Base-by-base conservation (phyloP, 116 monocot species). In the Zostera marina region DNA sequence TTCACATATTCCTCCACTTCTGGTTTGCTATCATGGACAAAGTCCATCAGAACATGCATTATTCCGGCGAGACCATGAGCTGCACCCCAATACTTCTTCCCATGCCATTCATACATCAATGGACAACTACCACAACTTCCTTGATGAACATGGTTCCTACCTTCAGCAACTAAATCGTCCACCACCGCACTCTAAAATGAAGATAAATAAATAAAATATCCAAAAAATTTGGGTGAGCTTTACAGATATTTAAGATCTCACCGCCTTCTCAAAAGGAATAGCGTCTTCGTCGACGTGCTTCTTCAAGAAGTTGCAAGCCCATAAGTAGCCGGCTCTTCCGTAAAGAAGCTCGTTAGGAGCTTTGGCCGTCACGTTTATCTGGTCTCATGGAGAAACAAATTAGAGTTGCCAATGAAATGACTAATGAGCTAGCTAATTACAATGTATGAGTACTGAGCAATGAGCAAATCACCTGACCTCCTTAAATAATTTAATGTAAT, bases 61-160 rank as follows among this genome's bases (percentile, higher is more conserved):
- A 93, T 93, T 5, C 93, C 93, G 15, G 88, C 81, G 19, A 93
- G 77, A 22, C 93, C 93, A 60, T 93, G 93, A 59, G 88, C 93
- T n/a, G 93, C 84, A 40, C 93, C 93, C 74, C 77, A 81, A 63
- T 93, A 88, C 58, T 75, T 87, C 60, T 79, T 93, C 21, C 79
- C 84, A 63, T 93, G 87, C 87, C 92, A 93, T 68, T 93, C 84
- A 21, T 84, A 93, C 84, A 88, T 84, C 15, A 93, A 60, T 2
- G 87, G 92, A 52, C 77, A 83, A 44, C 51, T 64, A 10, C 77
- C 60, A 24, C 48, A 48, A 16, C 15, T 17, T 8, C 48, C 48
- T n/a, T 11, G 71, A 19, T 5, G 20, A 15, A 88, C 67, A 14
- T 84, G 52, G 52, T 43, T 63, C 61, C 54, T 84, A 14, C 93